Base-by-base conservation (phyloP, 768 basidiomycete genomes). In the Brasilioporus rufonigricans region DNA sequence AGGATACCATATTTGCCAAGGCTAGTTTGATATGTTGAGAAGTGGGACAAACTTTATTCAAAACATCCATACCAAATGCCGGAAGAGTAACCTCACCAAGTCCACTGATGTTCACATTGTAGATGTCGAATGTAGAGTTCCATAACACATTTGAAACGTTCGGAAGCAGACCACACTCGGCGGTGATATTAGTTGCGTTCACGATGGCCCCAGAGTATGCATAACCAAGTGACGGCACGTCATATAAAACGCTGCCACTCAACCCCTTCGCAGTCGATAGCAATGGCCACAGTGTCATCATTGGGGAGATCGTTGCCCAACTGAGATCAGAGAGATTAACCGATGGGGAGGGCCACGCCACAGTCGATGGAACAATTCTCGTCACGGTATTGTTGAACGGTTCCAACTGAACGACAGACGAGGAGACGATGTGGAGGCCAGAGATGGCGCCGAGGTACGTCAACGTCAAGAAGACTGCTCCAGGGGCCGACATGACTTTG, bases 371-470 rank as follows among this genome's bases (percentile, higher is more conserved):
- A 1, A 47, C 45, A n/a, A 16, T 13, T 2, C 9, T 16, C 5
- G 31, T 23, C 12, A 47, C 19, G 1, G 45, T 47, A 21, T 47
- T 33, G 32, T 47, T 47, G 32, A 33, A 47, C 6, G 21, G 1
- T 24, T 47, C 32, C 32, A 47, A 47, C 5, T 47, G 45, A 14
- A 47, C 24, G 21, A 47, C 21, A 1, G 45, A 33, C 9, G 45
- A 33, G 5, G 45, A 47, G 32, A 35, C 5, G 40, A 69, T 54
- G 48, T 69, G 67, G 0, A 69, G 56, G 5, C 44, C 58, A 3
- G 53, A 46, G 27, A 69, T 58, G 16, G 33, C 33, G 10, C 14
- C 13, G 33, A 47, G 23, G 23, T 36, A 47, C 1, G 16, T 5
- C 47, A 55, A 2, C 23, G 33, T 40, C 2, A 66, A 59, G 16